These are phyloP conservation scores for Rhododendron molle DNA, from an alignment of 148 eudicot genomes.

Conservation along the genomic window DNA sequence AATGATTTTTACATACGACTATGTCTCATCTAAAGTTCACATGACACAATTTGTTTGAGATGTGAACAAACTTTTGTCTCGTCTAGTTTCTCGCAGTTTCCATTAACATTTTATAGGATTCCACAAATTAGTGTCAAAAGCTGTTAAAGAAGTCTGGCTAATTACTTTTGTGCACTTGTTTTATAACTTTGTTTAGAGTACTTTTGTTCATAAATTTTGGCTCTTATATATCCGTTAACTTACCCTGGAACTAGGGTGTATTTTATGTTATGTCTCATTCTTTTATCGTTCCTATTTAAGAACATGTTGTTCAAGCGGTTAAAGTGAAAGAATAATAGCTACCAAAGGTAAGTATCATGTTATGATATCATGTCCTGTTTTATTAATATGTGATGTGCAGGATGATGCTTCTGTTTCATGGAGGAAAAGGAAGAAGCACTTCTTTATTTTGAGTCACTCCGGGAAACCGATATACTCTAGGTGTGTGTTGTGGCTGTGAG, in stretches of 20 bases:
- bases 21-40: not conserved
- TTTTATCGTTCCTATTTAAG: not conserved
- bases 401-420: conserved; percentile 89
- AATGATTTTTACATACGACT: not conserved
- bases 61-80: not conserved
- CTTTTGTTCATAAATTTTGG: not conserved
- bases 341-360: not conserved
- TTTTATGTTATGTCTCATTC: not conserved
- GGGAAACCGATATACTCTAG: conserved; percentile 98
- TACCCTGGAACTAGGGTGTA: not conserved
- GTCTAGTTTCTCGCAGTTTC: not conserved
- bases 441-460: conserved; percentile 77
- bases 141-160: not conserved
- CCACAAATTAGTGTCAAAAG: not conserved
- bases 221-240: not conserved
- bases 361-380: conserved; percentile 11
- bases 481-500: conserved; percentile 27
- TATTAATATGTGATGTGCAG: conserved; percentile 42
- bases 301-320: not conserved
- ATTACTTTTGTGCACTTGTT: not conserved
- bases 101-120: not conserved
- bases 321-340: not conserved
- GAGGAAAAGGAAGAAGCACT: conserved; percentile 95
- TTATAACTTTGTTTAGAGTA: not conserved
- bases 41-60: not conserved